These are phyloP conservation scores for Kurtzmaniella fragi DNA, from an alignment of 805 yeast species.

Conservation along the genomic window DNA sequence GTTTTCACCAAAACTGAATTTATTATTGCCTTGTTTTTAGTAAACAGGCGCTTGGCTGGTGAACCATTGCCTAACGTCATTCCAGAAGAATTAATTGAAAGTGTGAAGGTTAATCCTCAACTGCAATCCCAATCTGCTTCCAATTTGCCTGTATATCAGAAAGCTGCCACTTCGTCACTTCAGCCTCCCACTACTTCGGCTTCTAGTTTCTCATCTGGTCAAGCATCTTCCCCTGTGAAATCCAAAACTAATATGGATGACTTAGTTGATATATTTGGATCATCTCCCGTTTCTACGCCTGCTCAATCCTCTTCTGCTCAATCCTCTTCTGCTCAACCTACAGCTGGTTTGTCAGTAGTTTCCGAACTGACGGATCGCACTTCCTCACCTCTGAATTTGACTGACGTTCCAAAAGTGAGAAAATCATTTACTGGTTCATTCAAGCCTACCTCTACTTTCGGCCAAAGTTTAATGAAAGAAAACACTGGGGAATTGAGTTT, in stretches of 20 bases:
- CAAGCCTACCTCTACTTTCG: conserved; percentile 82
- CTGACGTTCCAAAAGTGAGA: conserved; percentile 30
- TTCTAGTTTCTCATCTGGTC: not conserved
- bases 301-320: conserved; percentile 12
- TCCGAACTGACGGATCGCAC: conserved; percentile 16
- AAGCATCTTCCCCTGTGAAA: conserved; percentile 12
- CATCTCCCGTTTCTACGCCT: conserved; percentile 17
- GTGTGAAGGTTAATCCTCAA: conserved; percentile 13
- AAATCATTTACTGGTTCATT: conserved; percentile 42
- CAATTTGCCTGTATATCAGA: not conserved
- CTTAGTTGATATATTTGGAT: conserved; percentile 46
- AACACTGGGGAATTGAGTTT: conserved; percentile 20
- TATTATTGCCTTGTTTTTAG: conserved; percentile 88
- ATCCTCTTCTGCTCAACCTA: conserved; percentile 6
- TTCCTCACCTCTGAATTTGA: conserved; percentile 29
- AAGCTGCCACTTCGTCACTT: conserved; percentile 2
- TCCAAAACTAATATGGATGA: conserved; percentile 60
- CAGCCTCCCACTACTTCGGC: conserved; percentile 4
- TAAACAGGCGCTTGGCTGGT: conserved; percentile 80
- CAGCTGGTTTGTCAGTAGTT: no score
- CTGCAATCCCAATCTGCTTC: not conserved
- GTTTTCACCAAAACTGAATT: conserved; percentile 77
- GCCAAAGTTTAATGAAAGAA: conserved; percentile 54
- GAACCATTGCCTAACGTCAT: conserved; percentile 70
- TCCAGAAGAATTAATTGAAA: conserved; percentile 55